A percentile compares a stretch with the other conserved stretches of the same genome.
Evolutionary conservation across 2,329 filamentous ascomycete species (phyloP).

Genomic region (Rhinocladiella similis): DNA sequence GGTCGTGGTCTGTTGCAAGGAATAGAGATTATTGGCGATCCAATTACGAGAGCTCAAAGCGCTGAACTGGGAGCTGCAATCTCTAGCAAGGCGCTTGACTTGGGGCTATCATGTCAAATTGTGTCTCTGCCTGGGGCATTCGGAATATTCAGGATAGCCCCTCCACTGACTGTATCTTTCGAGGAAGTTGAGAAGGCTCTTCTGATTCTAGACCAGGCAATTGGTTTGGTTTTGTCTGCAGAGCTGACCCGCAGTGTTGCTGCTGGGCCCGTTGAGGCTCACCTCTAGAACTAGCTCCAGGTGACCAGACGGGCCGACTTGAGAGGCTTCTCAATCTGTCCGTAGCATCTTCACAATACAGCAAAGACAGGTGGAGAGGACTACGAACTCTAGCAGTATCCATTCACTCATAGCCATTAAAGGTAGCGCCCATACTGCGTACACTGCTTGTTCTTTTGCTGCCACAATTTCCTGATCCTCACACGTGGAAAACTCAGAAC

Average conservation of each 20-base stretch:
- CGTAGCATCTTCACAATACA: too few species aligned
- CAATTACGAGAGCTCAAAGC: constrained; percentile 46
- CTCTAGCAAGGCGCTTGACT: constrained; percentile 47
- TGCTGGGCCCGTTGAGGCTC: neutral
- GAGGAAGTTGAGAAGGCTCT: constrained; percentile 12
- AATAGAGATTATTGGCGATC: constrained; percentile 56
- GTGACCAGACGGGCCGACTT: neutral
- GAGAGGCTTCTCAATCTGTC: too few species aligned
- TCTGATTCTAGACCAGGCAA: constrained; percentile 11
- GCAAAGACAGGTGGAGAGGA: too few species aligned
- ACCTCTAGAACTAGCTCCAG: neutral
- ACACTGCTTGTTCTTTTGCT: too few species aligned
- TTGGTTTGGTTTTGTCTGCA: neutral
- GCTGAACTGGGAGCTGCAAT: constrained; percentile 50
- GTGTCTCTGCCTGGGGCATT: constrained; percentile 56
- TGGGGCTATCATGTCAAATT: constrained; percentile 49
- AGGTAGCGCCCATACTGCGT: too few species aligned
- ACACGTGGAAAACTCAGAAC: too few species aligned
- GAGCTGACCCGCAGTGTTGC: neutral
- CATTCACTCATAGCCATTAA: too few species aligned
- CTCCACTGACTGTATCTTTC: constrained; percentile 39
- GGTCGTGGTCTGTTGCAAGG: constrained; percentile 59
- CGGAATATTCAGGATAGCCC: constrained; percentile 59
- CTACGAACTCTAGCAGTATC: too few species aligned
- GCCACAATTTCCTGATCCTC: too few species aligned